These are phyloP conservation scores for Cajanus cajan DNA, from an alignment of 306 rosid species.

Conservation along the genomic window DNA sequence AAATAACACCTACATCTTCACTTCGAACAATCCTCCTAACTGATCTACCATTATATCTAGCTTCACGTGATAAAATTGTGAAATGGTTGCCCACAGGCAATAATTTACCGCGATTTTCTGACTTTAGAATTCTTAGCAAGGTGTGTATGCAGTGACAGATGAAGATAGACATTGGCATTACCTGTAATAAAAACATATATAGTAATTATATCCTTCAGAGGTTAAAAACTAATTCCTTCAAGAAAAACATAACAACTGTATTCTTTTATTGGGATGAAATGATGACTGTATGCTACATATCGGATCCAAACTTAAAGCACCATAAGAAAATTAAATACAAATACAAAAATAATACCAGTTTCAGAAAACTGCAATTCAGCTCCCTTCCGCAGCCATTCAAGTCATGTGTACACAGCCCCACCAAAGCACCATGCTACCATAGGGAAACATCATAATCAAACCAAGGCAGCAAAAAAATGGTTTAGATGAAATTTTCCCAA, in stretches of 20 bases:
- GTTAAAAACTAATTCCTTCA: conserved; percentile 2
- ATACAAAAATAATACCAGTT: conserved; percentile 50
- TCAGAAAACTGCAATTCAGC: conserved; percentile 46
- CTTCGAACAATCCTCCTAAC: conserved; percentile 58
- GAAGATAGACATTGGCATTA: conserved; percentile 56
- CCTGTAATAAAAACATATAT: conserved; percentile 46
- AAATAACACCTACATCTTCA: conserved; percentile 57
- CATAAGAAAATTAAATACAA: conserved; percentile 14
- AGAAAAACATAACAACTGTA: not conserved
- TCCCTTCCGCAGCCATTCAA: conserved; percentile 54
- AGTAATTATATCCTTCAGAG: conserved; percentile 19
- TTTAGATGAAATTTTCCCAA: not conserved
- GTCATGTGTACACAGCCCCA: conserved; percentile 60
- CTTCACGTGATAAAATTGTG: conserved; percentile 42
- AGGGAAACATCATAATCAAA: conserved; percentile 31
- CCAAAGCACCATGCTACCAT: conserved; percentile 68
- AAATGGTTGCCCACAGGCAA: conserved; percentile 39
- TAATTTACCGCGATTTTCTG: conserved; percentile 33
- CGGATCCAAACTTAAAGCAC: not conserved
- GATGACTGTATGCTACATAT: conserved; percentile 7
- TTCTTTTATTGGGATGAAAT: not conserved
- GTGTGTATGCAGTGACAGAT: conserved; percentile 43
- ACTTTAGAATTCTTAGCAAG: conserved; percentile 43
- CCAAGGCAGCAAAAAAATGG: conserved; percentile 15
- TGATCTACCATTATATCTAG: conserved; percentile 44